phyloP scores from a whole-genome alignment of 1,284 basidiomycete species.

The Somion occarium region DNA sequence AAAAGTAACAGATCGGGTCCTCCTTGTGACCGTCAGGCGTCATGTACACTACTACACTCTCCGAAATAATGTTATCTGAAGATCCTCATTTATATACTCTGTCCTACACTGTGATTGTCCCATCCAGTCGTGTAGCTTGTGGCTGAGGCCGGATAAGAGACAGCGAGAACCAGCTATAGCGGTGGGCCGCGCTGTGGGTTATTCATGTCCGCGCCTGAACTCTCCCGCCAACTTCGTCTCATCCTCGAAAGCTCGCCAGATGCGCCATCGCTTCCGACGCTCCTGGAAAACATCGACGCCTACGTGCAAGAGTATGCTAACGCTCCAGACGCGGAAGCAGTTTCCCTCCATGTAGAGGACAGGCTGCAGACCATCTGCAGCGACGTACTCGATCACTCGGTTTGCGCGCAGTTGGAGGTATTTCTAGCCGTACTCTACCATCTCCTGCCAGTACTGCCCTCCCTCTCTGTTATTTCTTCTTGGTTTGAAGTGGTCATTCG shows the following conservation, averaged over 20 bases:
- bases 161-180: not conserved
- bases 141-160: not conserved
- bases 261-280: slow-evolving; percentile 34
- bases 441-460: slow-evolving; percentile 53
- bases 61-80: not conserved
- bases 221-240: slow-evolving; percentile 49
- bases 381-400: slow-evolving; percentile 58
- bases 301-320: slow-evolving; percentile 46
- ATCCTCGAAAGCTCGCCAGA: slow-evolving; percentile 45
- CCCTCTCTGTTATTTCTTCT: slow-evolving; percentile 60
- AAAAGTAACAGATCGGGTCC: slow-evolving; percentile 3
- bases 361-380: slow-evolving; percentile 60
- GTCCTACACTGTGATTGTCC: not conserved
- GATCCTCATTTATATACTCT: not conserved
- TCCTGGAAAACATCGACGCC: slow-evolving; percentile 46
- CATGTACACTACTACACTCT: not conserved
- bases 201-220: slow-evolving; percentile 35
- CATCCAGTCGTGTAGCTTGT: not conserved
- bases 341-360: slow-evolving; percentile 54
- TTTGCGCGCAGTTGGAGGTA: slow-evolving; percentile 53
- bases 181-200: not conserved
- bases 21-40: not conserved
- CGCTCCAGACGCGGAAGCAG: slow-evolving; percentile 38
- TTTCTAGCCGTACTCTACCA: slow-evolving; percentile 64
- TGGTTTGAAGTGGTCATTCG: slow-evolving; percentile 79